phyloP scores from a whole-genome alignment of 495 filamentous ascomycete genomes.

The Penicillium subrubescens region DNA sequence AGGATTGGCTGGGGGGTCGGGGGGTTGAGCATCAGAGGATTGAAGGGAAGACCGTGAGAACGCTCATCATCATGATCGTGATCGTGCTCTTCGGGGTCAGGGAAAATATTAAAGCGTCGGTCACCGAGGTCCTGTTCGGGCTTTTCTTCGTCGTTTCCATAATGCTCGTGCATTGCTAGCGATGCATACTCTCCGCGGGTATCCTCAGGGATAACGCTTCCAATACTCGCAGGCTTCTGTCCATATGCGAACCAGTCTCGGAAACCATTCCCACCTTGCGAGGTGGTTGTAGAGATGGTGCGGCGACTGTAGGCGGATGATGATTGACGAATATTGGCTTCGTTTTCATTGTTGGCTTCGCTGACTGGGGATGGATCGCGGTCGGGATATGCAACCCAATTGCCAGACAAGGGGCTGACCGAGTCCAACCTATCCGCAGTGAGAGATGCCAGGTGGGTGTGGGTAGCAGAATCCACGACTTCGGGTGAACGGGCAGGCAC shows the following conservation, averaged over 20 bases:
- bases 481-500: conserved; percentile 24
- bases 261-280: conserved; percentile 29
- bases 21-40: conserved; percentile 56
- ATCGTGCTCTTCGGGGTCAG: conserved; percentile 50
- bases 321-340: conserved; percentile 40
- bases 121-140: conserved; percentile 43
- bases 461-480: conserved; percentile 18
- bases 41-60: conserved; percentile 36
- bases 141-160: conserved; percentile 40
- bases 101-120: conserved; percentile 43
- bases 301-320: conserved; percentile 48
- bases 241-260: conserved; percentile 44
- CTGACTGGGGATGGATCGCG: conserved; percentile 49
- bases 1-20: conserved; percentile 49
- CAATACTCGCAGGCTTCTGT: conserved; percentile 35
- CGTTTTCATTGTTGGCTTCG: conserved; percentile 33
- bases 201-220: conserved; percentile 38
- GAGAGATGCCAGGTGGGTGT: conserved; percentile 25
- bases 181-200: conserved; percentile 46
- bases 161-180: conserved; percentile 41
- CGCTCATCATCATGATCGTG: conserved; percentile 42
- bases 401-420: conserved; percentile 52
- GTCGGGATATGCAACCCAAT: conserved; percentile 64
- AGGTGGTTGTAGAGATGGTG: conserved; percentile 39
- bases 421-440: conserved; percentile 35